Evolutionary conservation across 257 asterid species (phyloP), one percentile per base, ranked within the genome.

Genomic region (Jacaranda mimosifolia): DNA sequence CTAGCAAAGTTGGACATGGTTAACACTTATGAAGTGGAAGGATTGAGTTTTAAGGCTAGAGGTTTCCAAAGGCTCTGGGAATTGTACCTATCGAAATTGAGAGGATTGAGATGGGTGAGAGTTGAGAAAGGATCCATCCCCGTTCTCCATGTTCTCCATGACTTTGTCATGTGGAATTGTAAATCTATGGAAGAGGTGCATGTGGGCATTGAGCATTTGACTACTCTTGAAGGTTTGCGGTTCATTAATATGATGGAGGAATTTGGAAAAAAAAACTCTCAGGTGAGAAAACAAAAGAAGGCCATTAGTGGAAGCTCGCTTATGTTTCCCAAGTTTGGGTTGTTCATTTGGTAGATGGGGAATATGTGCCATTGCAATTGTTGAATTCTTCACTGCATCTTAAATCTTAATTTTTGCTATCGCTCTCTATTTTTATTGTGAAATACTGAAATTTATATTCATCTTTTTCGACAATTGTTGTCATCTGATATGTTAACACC

Each of bases 51-150:
- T 45, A 63, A n/a, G 68, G 80, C 69, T 4, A 67, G 77, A 26
- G 42, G 68, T 11, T 82, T 73, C 45, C 69, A 21, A 14, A 40
- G 38, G 49, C 80, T 82, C 39, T 45, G 32, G 40, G 0, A 4
- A 0, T 32, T 77, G 36, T 0, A 0, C 0, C 55, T 74, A 3
- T 0, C 0, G 6, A 4, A 7, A 0, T 51, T 78, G 35, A 18
- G 42, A 12, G 52, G 63, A 10, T 14, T 77, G 70, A 77, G 39
- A 68, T 43, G 56, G 56, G 56, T 82, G 32, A 36, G 3, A 4
- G 42, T 82, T 4, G 83, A 68, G 63, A 48, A 74, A 3, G 76
- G 65, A 7, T 18, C 83, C 9, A 51, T 82, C 79, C 84, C 83
- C 2, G 13, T 13, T 42, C 81, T 83, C 13, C 13, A 70, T 1